Conservation (phyloP, 2,329 filamentous ascomycete species). For the Leptographium radiaticola region DNA sequence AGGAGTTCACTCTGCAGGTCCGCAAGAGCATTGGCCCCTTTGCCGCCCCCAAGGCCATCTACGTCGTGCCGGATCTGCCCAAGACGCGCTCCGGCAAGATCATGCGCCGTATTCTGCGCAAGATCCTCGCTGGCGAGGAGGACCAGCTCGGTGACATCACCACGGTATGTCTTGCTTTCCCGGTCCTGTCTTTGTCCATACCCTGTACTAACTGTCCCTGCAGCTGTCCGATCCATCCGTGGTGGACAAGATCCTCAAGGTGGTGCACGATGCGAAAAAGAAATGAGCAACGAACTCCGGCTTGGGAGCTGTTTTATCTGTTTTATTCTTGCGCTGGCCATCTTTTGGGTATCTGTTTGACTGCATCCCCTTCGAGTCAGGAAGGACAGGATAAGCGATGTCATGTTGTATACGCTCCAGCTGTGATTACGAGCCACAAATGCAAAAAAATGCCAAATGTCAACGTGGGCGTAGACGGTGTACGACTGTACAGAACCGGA, state of each 20-base stretch:
- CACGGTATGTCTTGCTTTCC: slow-evolving; percentile 49
- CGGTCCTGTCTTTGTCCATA: background rate
- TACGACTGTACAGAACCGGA: too few relatives aligned
- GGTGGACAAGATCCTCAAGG: slow-evolving; percentile 77
- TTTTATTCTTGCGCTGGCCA: slow-evolving; percentile 1
- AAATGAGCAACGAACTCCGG: slow-evolving; percentile 24
- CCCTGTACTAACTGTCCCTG: background rate
- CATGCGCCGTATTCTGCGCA: slow-evolving; percentile 91
- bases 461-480: background rate
- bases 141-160: slow-evolving; percentile 90
- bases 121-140: slow-evolving; percentile 94
- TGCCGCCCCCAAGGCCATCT: slow-evolving; percentile 88
- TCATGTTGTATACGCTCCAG: background rate
- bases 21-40: slow-evolving; percentile 97
- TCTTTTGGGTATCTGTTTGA: background rate
- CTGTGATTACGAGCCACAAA: background rate
- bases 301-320: background rate
- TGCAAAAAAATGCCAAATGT: background rate
- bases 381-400: background rate
- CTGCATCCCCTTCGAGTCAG: background rate
- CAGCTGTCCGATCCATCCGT: slow-evolving; percentile 82
- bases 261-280: slow-evolving; percentile 53
- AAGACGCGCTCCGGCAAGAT: slow-evolving; percentile 99
- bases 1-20: slow-evolving; percentile 88
- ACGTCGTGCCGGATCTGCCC: slow-evolving; percentile 81